phyloP scores from a whole-genome alignment of 495 filamentous ascomycete species.

The Xylaria intraflava region DNA sequence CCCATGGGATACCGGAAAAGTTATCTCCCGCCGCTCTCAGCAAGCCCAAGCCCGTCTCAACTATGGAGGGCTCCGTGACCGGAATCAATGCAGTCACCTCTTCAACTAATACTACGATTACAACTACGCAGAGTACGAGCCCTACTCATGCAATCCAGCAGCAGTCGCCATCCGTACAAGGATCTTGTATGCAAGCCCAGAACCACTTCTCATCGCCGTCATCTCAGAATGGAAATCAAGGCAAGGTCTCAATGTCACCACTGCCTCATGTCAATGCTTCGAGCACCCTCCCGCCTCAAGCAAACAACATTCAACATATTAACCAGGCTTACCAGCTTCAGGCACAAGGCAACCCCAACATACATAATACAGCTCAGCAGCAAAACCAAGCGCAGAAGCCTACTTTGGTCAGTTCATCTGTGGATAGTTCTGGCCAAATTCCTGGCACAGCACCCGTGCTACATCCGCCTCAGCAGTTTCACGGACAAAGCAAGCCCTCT shows the following conservation, averaged over 20 bases:
- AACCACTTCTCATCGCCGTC: neutral
- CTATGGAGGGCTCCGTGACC: neutral
- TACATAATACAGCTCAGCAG: conserved; percentile 1
- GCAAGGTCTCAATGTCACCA: neutral
- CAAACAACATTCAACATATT: neutral
- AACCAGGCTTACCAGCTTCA: neutral
- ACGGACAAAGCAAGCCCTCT: neutral
- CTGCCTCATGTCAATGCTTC: neutral
- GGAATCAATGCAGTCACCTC: neutral
- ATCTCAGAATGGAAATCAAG: neutral
- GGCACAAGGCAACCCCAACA: neutral
- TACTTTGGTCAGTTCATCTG: neutral
- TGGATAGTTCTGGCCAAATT: neutral
- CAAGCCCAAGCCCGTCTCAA: neutral
- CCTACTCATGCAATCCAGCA: neutral
- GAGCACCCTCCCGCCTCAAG: neutral
- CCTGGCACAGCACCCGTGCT: neutral
- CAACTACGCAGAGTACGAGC: neutral
- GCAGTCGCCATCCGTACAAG: neutral
- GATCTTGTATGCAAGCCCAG: neutral
- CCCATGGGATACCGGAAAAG: neutral
- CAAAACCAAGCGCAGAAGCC: neutral
- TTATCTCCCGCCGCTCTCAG: neutral
- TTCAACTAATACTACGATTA: neutral
- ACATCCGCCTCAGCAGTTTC: neutral